Percentiles rank a stretch among this genome's conserved stretches.
Evolutionary conservation across 1,284 basidiomycete species (phyloP).

Genomic region (Ceratobasidium sp.): DNA sequence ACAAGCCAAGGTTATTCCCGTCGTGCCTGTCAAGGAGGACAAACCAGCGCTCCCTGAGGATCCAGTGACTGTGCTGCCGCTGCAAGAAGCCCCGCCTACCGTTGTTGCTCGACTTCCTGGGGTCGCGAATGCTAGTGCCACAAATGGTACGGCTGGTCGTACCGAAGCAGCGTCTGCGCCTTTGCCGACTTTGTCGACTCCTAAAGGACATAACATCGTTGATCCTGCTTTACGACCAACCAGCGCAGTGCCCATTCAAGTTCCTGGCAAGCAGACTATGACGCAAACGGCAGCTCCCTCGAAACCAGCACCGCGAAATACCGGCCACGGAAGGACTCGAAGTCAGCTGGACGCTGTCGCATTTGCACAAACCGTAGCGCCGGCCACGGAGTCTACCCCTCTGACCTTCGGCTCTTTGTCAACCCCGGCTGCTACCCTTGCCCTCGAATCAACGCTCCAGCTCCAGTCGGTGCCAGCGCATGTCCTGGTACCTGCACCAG

Average conservation of each 20-base stretch:
- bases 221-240: not conserved
- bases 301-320: not conserved
- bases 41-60: constrained; percentile 26
- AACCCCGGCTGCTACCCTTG: constrained; percentile 6
- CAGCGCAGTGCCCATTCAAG: constrained; percentile 5
- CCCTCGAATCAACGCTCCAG: not conserved
- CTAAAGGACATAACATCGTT: not conserved
- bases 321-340: constrained; percentile 22
- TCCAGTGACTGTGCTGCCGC: constrained; percentile 22
- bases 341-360: constrained; percentile 37
- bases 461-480: no score
- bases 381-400: not conserved
- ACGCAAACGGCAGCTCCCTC: not conserved
- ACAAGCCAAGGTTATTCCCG: constrained; percentile 9
- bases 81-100: constrained; percentile 7
- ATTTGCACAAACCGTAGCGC: constrained; percentile 7
- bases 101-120: constrained; percentile 23
- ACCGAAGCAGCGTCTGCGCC: not conserved
- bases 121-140: not conserved
- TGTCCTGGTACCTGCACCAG: no score
- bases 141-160: not conserved
- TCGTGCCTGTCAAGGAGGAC: not conserved
- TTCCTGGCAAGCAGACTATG: not conserved
- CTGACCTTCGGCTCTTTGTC: constrained; percentile 29
- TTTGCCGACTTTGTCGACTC: not conserved